phyloP scores from a whole-genome alignment of 2,329 filamentous ascomycete species.

The Colletotrichum tofieldiae region DNA sequence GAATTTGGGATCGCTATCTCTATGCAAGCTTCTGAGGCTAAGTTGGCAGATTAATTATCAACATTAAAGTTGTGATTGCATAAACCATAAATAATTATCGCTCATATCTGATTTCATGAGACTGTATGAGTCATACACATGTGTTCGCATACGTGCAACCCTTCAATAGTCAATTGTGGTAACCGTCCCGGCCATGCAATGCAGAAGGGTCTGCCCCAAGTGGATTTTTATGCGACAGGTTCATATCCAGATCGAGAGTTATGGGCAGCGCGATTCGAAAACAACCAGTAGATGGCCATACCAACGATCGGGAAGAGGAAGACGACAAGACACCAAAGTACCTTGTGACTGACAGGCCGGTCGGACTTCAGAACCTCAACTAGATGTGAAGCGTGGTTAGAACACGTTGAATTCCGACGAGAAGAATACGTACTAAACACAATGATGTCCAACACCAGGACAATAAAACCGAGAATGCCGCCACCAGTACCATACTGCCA shows the following conservation, averaged over 20 bases:
- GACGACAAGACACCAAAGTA: constrained; percentile 75
- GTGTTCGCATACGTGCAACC: too few species aligned
- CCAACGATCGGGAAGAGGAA: constrained; percentile 77
- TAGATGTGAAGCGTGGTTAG: constrained; percentile 51
- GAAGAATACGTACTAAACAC: constrained; percentile 68
- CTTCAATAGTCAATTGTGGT: background rate
- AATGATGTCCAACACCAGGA: constrained; percentile 74
- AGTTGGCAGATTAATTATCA: too few species aligned
- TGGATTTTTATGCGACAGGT: constrained; percentile 53
- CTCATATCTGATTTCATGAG: too few species aligned
- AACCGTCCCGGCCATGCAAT: too few species aligned
- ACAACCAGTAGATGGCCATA: constrained; percentile 75
- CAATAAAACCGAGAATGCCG: constrained; percentile 73
- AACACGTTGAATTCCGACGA: background rate
- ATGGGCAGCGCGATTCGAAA: constrained; percentile 73
- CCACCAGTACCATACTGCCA: constrained; percentile 75
- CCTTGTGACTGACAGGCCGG: constrained; percentile 70
- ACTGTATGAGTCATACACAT: too few species aligned
- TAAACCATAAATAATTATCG: too few species aligned
- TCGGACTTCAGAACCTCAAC: constrained; percentile 77
- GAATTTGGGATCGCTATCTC: too few species aligned
- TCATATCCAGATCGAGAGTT: constrained; percentile 70
- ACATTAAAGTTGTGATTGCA: too few species aligned
- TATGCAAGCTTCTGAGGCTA: too few species aligned
- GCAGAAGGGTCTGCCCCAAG: background rate